Base-by-base conservation (phyloP, 176 grass and related monocot species). In the Bonia amplexicaulis region DNA sequence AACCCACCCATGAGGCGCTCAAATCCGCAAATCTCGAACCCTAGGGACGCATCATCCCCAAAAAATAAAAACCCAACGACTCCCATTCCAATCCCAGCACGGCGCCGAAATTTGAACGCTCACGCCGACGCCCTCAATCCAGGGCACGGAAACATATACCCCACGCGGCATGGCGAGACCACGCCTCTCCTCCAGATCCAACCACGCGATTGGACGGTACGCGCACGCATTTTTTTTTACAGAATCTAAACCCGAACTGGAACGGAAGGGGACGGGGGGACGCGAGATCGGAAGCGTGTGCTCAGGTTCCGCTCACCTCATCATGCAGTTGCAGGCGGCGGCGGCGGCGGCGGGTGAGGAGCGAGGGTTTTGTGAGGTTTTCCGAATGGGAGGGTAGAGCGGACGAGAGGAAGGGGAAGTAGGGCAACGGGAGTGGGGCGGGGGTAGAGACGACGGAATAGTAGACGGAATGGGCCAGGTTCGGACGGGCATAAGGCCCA, bases 321-420 rank as follows among this genome's bases (percentile, higher is more conserved):
- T 90, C 79, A 59, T 73, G 73, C 33, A 40, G 47, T 37, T 5
- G 35, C 16, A 25, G 74, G 19, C 12, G 23, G 75, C 49, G 74
- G 76, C 26, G 84, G 83, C 72, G 81, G n/a, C n/a, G n/a, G 74
- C 12, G 26, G 62, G 61, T 20, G 19, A 20, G 15, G 78, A 64
- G 53, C 17, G 57, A 86, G 79, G 79, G 88, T 87, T 90, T 90
- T 83, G 47, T 16, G 79, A 73, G 88, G 73, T 87, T 88, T 87
- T 90, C 51, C 64, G 35, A 37, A 12, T 45, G 44, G 45, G 29
- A 39, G 9, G n/a, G 20, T 6, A 52, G 62, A 22, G 47, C 1
- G 20, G 66, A 71, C 10, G 2, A 2, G 14, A 46, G 41, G 35
- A 25, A 12, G 4, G 4, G 73, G 33, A 71, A 69, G 45, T 80